phyloP scores from a whole-genome alignment of 1,139 yeast species.

The Meyerozyma carpophila region DNA sequence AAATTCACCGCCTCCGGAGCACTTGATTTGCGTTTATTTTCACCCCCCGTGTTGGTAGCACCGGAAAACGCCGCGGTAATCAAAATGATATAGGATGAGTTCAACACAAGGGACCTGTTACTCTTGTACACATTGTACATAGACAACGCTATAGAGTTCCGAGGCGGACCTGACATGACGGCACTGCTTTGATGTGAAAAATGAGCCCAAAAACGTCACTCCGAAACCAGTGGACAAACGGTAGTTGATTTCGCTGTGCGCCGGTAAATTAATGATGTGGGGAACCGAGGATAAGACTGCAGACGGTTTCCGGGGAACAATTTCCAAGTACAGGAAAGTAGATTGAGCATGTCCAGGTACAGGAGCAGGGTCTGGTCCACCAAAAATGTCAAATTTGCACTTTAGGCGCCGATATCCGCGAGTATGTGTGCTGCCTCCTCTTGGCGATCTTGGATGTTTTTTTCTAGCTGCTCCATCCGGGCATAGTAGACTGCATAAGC shows the following conservation, averaged over 20 bases:
- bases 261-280: neutral
- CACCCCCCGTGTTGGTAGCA: conserved; percentile 29
- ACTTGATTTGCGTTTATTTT: conserved; percentile 7
- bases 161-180: conserved; percentile 1
- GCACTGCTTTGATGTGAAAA: neutral
- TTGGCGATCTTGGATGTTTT: conserved; percentile 2
- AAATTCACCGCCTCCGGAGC: conserved; percentile 2
- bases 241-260: neutral
- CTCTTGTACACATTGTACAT: conserved; percentile 36
- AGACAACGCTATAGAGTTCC: conserved; percentile 12
- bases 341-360: neutral
- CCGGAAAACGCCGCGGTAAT: conserved; percentile 44
- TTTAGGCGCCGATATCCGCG: neutral
- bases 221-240: neutral
- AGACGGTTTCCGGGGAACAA: neutral
- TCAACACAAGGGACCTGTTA: conserved; percentile 44
- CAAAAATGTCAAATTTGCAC: too few relatives aligned
- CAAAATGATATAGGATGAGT: conserved; percentile 43
- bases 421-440: neutral
- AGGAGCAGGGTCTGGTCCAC: too few relatives aligned
- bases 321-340: neutral
- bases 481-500: conserved; percentile 17
- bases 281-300: conserved; percentile 1
- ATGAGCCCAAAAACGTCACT: neutral
- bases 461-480: conserved; percentile 13